phyloP scores from a whole-genome alignment of 805 yeast species.

The Saitoella complicata region DNA sequence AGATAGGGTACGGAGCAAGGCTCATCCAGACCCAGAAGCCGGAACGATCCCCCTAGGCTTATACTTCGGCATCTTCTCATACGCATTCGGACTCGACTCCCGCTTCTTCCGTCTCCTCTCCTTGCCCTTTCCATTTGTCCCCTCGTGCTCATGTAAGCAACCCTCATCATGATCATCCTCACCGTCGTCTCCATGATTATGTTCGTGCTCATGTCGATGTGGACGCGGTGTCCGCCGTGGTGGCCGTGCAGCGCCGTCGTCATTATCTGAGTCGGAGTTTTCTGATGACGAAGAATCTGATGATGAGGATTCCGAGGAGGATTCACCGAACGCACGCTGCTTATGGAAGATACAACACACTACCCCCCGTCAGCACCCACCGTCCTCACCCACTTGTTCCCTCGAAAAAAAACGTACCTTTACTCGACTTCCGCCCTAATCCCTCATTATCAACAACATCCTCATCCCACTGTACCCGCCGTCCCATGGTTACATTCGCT shows the following conservation, averaged over 20 bases:
- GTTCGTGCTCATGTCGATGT: slow-evolving; percentile 19
- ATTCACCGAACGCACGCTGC: slow-evolving; percentile 24
- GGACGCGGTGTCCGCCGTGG: not conserved
- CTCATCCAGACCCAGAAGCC: too few relatives aligned
- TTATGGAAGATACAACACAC: slow-evolving; percentile 47
- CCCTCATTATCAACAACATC: slow-evolving; percentile 82
- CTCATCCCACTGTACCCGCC: slow-evolving; percentile 63
- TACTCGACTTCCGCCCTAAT: slow-evolving; percentile 74
- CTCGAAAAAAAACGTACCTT: too few relatives aligned
- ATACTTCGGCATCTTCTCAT: slow-evolving; percentile 59
- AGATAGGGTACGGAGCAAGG: too few relatives aligned
- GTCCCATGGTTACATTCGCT: not conserved
- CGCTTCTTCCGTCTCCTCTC: slow-evolving; percentile 18
- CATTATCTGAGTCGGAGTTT: slow-evolving; percentile 17
- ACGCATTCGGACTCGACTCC: slow-evolving; percentile 57
- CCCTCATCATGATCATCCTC: slow-evolving; percentile 3
- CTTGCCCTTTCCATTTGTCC: slow-evolving; percentile 5
- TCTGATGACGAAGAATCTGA: slow-evolving; percentile 14
- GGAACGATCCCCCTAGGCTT: not conserved
- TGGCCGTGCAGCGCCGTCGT: slow-evolving; percentile 24
- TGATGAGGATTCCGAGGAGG: slow-evolving; percentile 21
- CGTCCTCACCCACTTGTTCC: too few relatives aligned
- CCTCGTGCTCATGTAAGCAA: slow-evolving; percentile 1
- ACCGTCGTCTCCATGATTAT: slow-evolving; percentile 17
- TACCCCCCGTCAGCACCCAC: slow-evolving; percentile 13